Evolutionary conservation across 2,329 filamentous ascomycete species (phyloP).

Genomic region (Clonostachys rhizophaga): DNA sequence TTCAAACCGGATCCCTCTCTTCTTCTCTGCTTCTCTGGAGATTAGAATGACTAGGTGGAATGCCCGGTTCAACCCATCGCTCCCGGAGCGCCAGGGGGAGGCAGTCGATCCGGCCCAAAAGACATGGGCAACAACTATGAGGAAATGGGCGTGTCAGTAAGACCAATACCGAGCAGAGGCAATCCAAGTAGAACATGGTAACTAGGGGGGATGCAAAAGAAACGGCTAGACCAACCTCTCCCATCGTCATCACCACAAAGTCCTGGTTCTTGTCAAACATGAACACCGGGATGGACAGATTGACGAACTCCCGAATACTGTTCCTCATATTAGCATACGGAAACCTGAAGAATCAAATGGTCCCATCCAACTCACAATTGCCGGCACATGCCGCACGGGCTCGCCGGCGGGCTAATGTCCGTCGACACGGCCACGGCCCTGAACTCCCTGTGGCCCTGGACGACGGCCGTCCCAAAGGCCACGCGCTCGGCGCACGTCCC

Average conservation of each 20-base stretch:
- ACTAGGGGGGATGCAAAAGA: not conserved
- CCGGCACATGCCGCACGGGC: slow-evolving; percentile 93
- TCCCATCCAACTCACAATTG: slow-evolving; percentile 63
- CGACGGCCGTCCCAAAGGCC: slow-evolving; percentile 77
- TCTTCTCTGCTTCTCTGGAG: not conserved
- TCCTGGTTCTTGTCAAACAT: slow-evolving; percentile 87
- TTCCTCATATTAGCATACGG: not conserved
- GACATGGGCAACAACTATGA: slow-evolving; percentile 60
- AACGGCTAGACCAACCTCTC: slow-evolving; percentile 44
- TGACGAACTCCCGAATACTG: slow-evolving; percentile 74
- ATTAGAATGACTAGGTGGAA: not conserved
- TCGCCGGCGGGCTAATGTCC: slow-evolving; percentile 64
- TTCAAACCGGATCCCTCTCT: not conserved
- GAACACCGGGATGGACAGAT: slow-evolving; percentile 68
- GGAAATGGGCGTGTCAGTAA: not conserved
- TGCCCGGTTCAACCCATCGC: not conserved
- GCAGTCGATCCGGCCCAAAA: slow-evolving; percentile 60
- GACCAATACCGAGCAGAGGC: slow-evolving; percentile 3
- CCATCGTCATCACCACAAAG: slow-evolving; percentile 65
- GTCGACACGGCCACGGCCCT: slow-evolving; percentile 82
- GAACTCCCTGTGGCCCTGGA: slow-evolving; percentile 52
- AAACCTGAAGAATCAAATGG: not conserved
- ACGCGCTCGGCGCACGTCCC: slow-evolving; percentile 94
- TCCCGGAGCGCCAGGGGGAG: slow-evolving; percentile 21
- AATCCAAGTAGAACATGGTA: not conserved